Conservation (phyloP, 75 land plant genomes). For the Cunninghamia lanceolata region DNA sequence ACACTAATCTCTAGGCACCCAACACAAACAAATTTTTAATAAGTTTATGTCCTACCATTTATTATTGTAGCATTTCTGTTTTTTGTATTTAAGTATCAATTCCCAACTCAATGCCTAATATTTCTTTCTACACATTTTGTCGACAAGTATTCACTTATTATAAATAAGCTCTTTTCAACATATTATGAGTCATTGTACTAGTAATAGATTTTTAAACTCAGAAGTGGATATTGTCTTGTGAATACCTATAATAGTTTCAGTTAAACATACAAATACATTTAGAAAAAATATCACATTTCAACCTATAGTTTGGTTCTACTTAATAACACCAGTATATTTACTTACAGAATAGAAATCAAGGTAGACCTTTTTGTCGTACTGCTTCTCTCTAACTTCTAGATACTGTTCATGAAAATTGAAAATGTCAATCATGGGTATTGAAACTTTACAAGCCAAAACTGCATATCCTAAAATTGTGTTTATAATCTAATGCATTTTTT, state of each 20-base stretch:
- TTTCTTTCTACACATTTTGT: not conserved
- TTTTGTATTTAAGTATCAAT: not conserved
- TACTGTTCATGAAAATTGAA: conserved; percentile 33
- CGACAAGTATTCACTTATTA: not conserved
- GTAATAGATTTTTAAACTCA: not conserved
- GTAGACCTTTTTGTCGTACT: conserved; percentile 78
- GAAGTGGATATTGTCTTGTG: not conserved
- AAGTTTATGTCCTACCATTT: no score
- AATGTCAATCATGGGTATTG: not conserved
- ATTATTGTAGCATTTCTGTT: not conserved
- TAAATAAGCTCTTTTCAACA: not conserved
- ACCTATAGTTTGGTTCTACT: not conserved
- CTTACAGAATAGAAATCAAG: conserved; percentile 86
- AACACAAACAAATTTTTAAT: not conserved
- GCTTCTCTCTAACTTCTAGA: conserved; percentile 88
- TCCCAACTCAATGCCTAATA: not conserved
- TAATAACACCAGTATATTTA: not conserved
- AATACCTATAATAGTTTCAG: not conserved
- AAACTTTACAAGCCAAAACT: not conserved
- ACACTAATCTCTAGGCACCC: not conserved
- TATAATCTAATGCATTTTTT: not conserved
- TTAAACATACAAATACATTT: not conserved
- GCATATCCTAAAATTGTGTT: not conserved
- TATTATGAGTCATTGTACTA: not conserved
- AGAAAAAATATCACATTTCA: not conserved